Percentiles rank a stretch among this genome's conserved stretches.
Evolutionary conservation across 108 stramenopile genomes (phyloP).

Genomic region (Nannochloropsis granulata): DNA sequence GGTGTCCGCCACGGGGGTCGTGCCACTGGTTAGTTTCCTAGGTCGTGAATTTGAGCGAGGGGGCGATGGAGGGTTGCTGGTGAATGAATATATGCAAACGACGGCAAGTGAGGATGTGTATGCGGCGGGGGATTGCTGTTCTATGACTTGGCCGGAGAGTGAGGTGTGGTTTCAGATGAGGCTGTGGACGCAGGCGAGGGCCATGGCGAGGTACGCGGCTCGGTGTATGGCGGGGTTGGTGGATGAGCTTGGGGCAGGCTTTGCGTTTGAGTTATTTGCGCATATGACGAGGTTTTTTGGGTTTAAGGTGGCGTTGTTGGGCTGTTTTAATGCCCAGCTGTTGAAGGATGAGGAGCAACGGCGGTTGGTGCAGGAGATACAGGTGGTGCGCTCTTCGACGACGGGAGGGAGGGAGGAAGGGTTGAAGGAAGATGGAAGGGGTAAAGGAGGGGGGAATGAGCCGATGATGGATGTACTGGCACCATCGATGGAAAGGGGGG

Average conservation of each 20-base stretch:
- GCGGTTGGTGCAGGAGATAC: neutral
- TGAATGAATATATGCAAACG: constrained; percentile 29
- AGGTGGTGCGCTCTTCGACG: neutral
- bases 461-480: neutral
- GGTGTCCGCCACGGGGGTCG: constrained; percentile 37
- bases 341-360: constrained; percentile 1
- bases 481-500: neutral
- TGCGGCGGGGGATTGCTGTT: constrained; percentile 37
- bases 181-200: constrained; percentile 35
- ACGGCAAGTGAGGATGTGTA: neutral
- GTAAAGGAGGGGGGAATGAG: neutral
- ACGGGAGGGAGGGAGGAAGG: neutral
- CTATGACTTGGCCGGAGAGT: constrained; percentile 9
- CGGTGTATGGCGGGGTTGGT: constrained; percentile 21
- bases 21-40: constrained; percentile 6
- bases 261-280: constrained; percentile 32
- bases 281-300: constrained; percentile 37
- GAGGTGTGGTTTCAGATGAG: constrained; percentile 39
- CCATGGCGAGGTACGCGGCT: constrained; percentile 23
- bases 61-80: constrained; percentile 24
- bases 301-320: constrained; percentile 29
- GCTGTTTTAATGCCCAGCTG: constrained; percentile 19
- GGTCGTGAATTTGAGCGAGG: constrained; percentile 18
- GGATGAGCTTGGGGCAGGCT: constrained; percentile 22
- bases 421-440: neutral